phyloP scores from a whole-genome alignment of 2,329 filamentous ascomycete species.

The Diaporthe velutina region DNA sequence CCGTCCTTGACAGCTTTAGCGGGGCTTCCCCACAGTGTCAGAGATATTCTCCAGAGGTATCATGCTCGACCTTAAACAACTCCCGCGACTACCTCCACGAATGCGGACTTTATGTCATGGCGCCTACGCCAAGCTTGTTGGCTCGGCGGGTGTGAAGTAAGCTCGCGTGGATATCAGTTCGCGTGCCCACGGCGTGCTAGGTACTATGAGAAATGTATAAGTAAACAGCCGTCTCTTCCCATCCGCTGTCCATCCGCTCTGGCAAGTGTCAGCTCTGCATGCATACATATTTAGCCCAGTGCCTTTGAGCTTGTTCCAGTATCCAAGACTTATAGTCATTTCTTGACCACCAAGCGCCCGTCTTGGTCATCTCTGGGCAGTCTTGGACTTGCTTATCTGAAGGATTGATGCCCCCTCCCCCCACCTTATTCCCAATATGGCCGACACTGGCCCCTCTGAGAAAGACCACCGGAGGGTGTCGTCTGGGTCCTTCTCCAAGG shows the following conservation, averaged over 20 bases:
- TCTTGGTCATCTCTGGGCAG: conserved; percentile 28
- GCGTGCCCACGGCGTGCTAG: neutral
- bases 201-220: conserved; percentile 21
- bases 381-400: conserved; percentile 5
- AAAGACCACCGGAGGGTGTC: conserved; percentile 43
- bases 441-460: conserved; percentile 29
- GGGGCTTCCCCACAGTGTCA: conserved; percentile 20
- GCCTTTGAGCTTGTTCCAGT: conserved; percentile 18
- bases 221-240: conserved; percentile 14
- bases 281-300: neutral
- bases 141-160: neutral
- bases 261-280: neutral
- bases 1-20: conserved; percentile 7
- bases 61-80: neutral
- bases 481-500: conserved; percentile 44
- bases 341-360: conserved; percentile 10
- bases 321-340: neutral
- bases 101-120: neutral
- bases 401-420: neutral
- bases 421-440: conserved; percentile 15
- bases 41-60: neutral
- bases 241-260: neutral
- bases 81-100: neutral
- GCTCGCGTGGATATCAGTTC: neutral
- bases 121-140: conserved; percentile 23